A percentile compares a stretch with the other conserved stretches of the same genome.
Conservation (phyloP, 2,329 filamentous ascomycete genomes). For the Phaeosphaeriaceae sp. region DNA sequence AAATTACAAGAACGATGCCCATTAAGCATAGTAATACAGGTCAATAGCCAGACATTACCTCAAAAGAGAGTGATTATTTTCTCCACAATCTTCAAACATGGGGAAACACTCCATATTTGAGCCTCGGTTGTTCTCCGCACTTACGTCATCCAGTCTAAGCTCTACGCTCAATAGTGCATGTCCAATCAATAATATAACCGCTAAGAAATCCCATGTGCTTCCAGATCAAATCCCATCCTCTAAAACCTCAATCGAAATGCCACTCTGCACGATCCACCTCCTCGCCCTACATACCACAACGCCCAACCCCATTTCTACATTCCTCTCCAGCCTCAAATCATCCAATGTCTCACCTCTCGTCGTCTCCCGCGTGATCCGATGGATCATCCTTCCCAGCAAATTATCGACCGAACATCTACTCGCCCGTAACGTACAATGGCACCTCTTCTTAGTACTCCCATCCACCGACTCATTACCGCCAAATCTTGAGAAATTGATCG, state of each 20-base stretch:
- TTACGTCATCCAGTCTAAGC: slow-evolving; percentile 30
- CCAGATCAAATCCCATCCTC: neutral
- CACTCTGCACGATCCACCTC: slow-evolving; percentile 58
- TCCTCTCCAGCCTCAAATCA: slow-evolving; percentile 50
- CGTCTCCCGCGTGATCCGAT: slow-evolving; percentile 54
- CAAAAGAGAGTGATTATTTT: neutral
- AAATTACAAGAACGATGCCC: no score
- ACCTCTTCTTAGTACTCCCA: slow-evolving; percentile 57
- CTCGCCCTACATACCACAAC: slow-evolving; percentile 51
- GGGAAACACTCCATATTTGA: slow-evolving; percentile 1
- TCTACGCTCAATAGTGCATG: neutral
- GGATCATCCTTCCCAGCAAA: slow-evolving; percentile 58
- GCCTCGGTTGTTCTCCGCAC: slow-evolving; percentile 27
- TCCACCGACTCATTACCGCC: slow-evolving; percentile 34
- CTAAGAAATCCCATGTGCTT: neutral
- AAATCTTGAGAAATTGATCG: slow-evolving; percentile 28
- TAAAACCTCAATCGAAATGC: slow-evolving; percentile 48
- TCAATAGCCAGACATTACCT: no score
- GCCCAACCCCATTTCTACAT: slow-evolving; percentile 45
- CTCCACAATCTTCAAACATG: neutral
- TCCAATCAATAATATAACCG: neutral
- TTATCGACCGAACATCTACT: slow-evolving; percentile 54
- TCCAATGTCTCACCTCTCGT: slow-evolving; percentile 52
- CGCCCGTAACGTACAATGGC: slow-evolving; percentile 53
- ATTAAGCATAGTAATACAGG: no score